Conservation (phyloP, 148 eudicot species). For the Dysphania ambrosioides region DNA sequence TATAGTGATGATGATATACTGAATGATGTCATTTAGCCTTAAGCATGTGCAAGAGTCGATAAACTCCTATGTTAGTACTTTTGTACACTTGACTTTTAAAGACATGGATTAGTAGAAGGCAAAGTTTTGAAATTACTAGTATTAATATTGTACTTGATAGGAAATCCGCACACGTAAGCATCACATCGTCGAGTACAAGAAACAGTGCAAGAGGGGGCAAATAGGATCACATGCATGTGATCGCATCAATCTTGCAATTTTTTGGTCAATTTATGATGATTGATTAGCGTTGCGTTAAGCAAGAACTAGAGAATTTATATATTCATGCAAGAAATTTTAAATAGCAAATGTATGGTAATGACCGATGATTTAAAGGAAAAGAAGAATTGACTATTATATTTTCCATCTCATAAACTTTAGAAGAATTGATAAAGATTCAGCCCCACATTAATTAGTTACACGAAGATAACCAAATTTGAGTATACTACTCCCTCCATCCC, state of each 20-base stretch:
- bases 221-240: constrained; percentile 27
- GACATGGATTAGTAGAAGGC: constrained; percentile 1
- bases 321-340: too few species aligned
- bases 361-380: too few species aligned
- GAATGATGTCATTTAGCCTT: constrained; percentile 8
- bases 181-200: constrained; percentile 17
- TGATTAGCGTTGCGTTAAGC: too few species aligned
- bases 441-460: too few species aligned
- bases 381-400: too few species aligned
- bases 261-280: neutral
- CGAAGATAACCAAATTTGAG: too few species aligned
- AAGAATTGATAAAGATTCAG: too few species aligned
- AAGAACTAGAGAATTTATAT: too few species aligned
- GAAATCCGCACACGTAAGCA: constrained; percentile 18
- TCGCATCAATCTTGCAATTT: neutral
- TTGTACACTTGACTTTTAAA: constrained; percentile 14
- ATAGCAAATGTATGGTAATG: too few species aligned
- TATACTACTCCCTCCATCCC: too few species aligned
- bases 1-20: neutral
- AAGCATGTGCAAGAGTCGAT: constrained; percentile 12
- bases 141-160: neutral
- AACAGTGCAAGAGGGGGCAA: constrained; percentile 9
- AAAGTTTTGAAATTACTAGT: neutral
- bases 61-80: neutral
- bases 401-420: too few species aligned